These are phyloP conservation scores for Rachicladosporium sp. DNA, from an alignment of 2,329 filamentous ascomycete species.

Conservation along the genomic window DNA sequence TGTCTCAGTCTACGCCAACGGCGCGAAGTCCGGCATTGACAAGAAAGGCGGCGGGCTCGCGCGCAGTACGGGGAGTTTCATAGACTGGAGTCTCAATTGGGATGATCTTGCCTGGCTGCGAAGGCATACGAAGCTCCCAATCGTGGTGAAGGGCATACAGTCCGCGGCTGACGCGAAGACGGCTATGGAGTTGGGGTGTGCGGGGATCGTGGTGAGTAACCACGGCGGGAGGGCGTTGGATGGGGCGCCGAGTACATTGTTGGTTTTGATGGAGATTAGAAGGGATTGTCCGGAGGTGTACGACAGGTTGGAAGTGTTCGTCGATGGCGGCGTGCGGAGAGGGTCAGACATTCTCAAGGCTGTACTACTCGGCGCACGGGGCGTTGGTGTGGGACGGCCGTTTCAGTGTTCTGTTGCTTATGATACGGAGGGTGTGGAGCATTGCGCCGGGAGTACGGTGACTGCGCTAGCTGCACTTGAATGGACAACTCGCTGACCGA, in stretches of 20 bases:
- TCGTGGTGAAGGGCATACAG: constrained; percentile 34
- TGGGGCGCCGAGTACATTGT: constrained; percentile 39
- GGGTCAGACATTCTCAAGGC: constrained; percentile 59
- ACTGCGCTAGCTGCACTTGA: background rate
- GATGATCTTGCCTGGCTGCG: constrained; percentile 34
- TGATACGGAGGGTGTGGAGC: constrained; percentile 40
- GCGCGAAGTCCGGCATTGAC: constrained; percentile 38
- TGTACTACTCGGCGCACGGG: constrained; percentile 50
- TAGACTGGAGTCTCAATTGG: constrained; percentile 44
- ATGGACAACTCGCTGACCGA: background rate
- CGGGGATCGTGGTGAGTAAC: constrained; percentile 41
- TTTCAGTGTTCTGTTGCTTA: constrained; percentile 50
- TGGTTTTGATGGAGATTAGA: constrained; percentile 52
- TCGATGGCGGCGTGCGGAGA: constrained; percentile 52
- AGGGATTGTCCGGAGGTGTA: constrained; percentile 49
- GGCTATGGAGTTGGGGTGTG: constrained; percentile 30
- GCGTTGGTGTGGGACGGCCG: constrained; percentile 49
- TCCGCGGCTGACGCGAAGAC: constrained; percentile 30
- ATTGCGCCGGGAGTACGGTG: constrained; percentile 42
- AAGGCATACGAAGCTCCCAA: constrained; percentile 39
- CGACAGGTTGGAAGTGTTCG: constrained; percentile 46
- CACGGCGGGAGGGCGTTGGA: constrained; percentile 42
- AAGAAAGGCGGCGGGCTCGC: constrained; percentile 43
- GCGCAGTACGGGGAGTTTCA: constrained; percentile 42
- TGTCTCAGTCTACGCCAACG: constrained; percentile 53